Conservation (phyloP, 2,329 filamentous ascomycete species). For the Chaetomium strumarium region DNA sequence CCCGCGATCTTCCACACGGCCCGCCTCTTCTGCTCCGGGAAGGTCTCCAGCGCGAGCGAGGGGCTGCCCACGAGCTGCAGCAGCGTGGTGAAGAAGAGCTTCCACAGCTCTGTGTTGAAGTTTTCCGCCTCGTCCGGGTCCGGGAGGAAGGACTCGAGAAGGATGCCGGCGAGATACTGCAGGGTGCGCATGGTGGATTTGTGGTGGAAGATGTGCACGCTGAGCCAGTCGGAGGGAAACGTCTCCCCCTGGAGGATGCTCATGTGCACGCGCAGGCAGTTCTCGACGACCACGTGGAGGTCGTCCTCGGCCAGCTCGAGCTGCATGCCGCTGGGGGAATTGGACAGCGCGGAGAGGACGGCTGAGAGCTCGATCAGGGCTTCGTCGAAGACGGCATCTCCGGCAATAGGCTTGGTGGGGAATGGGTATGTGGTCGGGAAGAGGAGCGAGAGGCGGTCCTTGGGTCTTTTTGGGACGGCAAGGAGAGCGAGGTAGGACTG, state of each 20-base stretch:
- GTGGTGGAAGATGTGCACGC: conserved; percentile 87
- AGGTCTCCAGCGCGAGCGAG: conserved; percentile 85
- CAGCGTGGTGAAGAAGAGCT: conserved; percentile 82
- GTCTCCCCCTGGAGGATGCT: conserved; percentile 86
- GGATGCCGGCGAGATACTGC: conserved; percentile 71
- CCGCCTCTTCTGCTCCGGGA: conserved; percentile 90
- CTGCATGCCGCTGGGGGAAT: conserved; percentile 65
- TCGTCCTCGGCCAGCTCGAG: conserved; percentile 71
- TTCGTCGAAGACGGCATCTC: conserved; percentile 68
- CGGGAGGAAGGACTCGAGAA: conserved; percentile 80
- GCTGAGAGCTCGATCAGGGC: conserved; percentile 83
- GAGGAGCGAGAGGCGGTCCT: conserved; percentile 71
- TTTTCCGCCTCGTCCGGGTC: conserved; percentile 84
- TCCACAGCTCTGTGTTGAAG: conserved; percentile 93
- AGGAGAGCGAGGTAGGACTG: conserved; percentile 80
- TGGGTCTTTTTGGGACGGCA: conserved; percentile 45
- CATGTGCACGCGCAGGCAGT: conserved; percentile 76
- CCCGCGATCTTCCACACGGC: conserved; percentile 99
- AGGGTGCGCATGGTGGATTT: conserved; percentile 82
- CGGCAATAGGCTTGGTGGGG: conserved; percentile 61
- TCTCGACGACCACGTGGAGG: conserved; percentile 67
- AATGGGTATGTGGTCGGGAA: conserved; percentile 92
- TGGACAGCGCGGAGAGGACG: conserved; percentile 75
- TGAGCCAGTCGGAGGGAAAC: conserved; percentile 86
- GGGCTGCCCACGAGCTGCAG: conserved; percentile 86